phyloP scores from a whole-genome alignment of 257 asterid species.

The Datura wrightii region DNA sequence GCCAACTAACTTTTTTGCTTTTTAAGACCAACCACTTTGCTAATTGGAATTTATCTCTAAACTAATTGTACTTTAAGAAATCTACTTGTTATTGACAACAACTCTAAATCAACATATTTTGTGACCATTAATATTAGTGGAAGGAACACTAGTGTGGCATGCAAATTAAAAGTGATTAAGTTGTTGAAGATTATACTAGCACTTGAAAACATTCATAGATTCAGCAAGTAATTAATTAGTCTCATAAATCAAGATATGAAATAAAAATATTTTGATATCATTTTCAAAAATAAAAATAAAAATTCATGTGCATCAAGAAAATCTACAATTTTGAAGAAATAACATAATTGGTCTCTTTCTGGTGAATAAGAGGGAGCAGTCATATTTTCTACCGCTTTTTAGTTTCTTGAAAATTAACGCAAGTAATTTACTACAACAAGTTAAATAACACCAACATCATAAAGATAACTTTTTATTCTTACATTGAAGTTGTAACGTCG shows the following conservation, averaged over 20 bases:
- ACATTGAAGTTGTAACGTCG: slow-evolving; percentile 64
- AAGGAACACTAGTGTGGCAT: neutral
- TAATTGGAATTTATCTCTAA: neutral
- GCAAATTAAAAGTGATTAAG: too few relatives aligned
- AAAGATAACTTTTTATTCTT: neutral
- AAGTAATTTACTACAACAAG: neutral
- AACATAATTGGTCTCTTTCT: too few relatives aligned
- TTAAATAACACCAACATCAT: neutral
- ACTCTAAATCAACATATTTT: neutral
- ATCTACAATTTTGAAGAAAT: too few relatives aligned
- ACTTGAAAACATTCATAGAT: neutral
- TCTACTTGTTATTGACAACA: neutral
- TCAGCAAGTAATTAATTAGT: neutral
- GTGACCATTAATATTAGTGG: neutral
- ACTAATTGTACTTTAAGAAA: neutral
- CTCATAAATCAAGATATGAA: neutral
- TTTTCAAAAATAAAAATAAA: too few relatives aligned
- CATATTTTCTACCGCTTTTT: neutral
- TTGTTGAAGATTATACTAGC: neutral
- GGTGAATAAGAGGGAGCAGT: too few relatives aligned
- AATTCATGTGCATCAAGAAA: too few relatives aligned
- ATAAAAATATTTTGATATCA: too few relatives aligned
- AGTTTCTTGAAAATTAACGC: neutral
- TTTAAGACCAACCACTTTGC: neutral
- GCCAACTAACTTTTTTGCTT: neutral